These are phyloP conservation scores for Moesziomyces sp. DNA, from an alignment of 1,284 basidiomycete genomes.

Conservation along the genomic window DNA sequence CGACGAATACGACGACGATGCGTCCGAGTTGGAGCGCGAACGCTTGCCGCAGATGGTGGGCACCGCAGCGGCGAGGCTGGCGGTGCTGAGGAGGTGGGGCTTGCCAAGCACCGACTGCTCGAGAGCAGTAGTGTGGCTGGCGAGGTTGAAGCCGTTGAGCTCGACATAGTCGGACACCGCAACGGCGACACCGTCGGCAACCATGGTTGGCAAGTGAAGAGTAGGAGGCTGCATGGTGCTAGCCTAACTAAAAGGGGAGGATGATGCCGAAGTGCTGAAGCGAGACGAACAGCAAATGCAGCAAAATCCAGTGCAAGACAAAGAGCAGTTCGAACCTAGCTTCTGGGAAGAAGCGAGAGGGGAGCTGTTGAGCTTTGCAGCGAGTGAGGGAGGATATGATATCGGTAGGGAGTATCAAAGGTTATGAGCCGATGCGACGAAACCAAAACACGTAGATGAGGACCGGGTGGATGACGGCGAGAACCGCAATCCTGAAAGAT, in stretches of 20 bases:
- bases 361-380: background rate
- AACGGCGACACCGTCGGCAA: constrained; percentile 16
- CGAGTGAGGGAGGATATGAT: background rate
- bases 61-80: constrained; percentile 5
- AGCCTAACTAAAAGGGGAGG: background rate
- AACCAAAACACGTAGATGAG: constrained; percentile 53
- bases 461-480: constrained; percentile 34
- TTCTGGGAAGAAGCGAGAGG: constrained; percentile 9
- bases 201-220: constrained; percentile 21
- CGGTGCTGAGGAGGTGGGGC: constrained; percentile 18
- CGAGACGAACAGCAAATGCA: constrained; percentile 15
- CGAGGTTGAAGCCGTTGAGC: constrained; percentile 46
- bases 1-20: constrained; percentile 35
- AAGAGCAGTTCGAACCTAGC: background rate
- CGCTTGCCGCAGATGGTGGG: constrained; percentile 43
- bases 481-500: constrained; percentile 31
- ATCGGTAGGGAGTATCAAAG: constrained; percentile 7
- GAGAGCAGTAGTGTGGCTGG: constrained; percentile 44
- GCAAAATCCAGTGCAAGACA: constrained; percentile 9
- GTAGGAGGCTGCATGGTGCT: constrained; percentile 24
- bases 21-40: constrained; percentile 44
- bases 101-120: constrained; percentile 50
- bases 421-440: constrained; percentile 48
- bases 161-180: constrained; percentile 31
- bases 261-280: constrained; percentile 13